A percentile compares a stretch with the other conserved stretches of the same genome.
Evolutionary conservation across 345 rosid genomes (phyloP).

Genomic region (Punica granatum): DNA sequence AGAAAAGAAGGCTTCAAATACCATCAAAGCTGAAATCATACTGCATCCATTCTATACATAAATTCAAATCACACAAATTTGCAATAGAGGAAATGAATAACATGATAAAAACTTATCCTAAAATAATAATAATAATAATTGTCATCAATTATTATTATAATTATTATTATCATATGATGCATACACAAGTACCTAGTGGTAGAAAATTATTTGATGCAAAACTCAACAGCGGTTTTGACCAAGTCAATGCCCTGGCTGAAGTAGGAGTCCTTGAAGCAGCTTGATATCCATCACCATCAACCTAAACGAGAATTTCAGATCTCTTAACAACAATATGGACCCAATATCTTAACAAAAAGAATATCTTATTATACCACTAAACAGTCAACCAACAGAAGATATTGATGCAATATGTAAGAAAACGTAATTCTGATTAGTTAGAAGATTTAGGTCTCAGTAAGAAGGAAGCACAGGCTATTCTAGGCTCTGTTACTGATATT

Average conservation of each 20-base stretch:
- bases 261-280: constrained; percentile 15
- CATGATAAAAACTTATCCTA: not conserved
- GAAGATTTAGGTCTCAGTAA: not conserved
- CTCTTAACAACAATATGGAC: not conserved
- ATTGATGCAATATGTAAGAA: not conserved
- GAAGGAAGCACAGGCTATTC: not conserved
- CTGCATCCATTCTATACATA: not conserved
- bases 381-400: not conserved
- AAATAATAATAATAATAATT: too few species aligned
- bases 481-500: not conserved
- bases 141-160: too few species aligned
- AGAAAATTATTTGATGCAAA: constrained; percentile 62
- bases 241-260: constrained; percentile 19
- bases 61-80: not conserved
- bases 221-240: constrained; percentile 38
- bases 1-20: not conserved
- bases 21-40: not conserved
- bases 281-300: constrained; percentile 22
- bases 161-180: too few species aligned
- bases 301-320: constrained; percentile 19
- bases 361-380: not conserved
- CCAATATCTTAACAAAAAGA: not conserved
- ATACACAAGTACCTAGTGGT: constrained; percentile 49
- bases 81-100: not conserved
- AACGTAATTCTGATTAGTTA: not conserved